A percentile compares a stretch with the other conserved stretches of the same genome.
Evolutionary conservation across 2,329 filamentous ascomycete genomes (phyloP).

Genomic region (Talaromyces sp.): DNA sequence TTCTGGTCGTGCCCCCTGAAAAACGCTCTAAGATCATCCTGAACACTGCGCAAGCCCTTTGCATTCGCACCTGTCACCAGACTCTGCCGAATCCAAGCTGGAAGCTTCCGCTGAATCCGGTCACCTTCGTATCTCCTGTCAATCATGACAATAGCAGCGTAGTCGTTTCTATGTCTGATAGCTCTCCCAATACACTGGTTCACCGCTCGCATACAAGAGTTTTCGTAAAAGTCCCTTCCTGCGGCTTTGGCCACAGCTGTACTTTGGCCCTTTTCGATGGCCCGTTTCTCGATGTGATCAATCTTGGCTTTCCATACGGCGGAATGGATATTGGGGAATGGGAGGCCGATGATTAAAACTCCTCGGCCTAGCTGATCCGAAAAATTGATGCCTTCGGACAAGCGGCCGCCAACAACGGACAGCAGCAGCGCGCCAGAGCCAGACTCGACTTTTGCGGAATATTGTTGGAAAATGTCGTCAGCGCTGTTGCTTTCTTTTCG

Average conservation of each 20-base stretch:
- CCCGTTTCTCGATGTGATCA: slow-evolving; percentile 71
- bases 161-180: slow-evolving; percentile 82
- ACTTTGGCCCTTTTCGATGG: slow-evolving; percentile 27
- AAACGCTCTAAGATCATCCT: slow-evolving; percentile 28
- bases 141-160: slow-evolving; percentile 81
- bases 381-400: slow-evolving; percentile 98
- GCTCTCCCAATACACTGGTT: slow-evolving; percentile 95
- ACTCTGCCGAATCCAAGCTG: slow-evolving; percentile 78
- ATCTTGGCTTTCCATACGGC: slow-evolving; percentile 92
- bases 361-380: slow-evolving; percentile 83
- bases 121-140: slow-evolving; percentile 73
- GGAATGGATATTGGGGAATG: slow-evolving; percentile 84
- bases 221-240: slow-evolving; percentile 81
- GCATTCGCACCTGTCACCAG: slow-evolving; percentile 36
- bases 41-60: slow-evolving; percentile 16
- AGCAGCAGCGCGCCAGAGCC: slow-evolving; percentile 72
- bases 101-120: slow-evolving; percentile 72
- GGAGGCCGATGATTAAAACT: slow-evolving; percentile 85
- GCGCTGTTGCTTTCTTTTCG: slow-evolving; percentile 30
- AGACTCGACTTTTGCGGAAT: slow-evolving; percentile 61
- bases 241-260: slow-evolving; percentile 31
- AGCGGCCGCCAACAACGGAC: slow-evolving; percentile 86
- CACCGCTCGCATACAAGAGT: slow-evolving; percentile 91
- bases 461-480: slow-evolving; percentile 69
- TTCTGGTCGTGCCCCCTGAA: slow-evolving; percentile 20